These are phyloP conservation scores for Calvatia gigantea DNA, from an alignment of 768 basidiomycete species.

Conservation along the genomic window DNA sequence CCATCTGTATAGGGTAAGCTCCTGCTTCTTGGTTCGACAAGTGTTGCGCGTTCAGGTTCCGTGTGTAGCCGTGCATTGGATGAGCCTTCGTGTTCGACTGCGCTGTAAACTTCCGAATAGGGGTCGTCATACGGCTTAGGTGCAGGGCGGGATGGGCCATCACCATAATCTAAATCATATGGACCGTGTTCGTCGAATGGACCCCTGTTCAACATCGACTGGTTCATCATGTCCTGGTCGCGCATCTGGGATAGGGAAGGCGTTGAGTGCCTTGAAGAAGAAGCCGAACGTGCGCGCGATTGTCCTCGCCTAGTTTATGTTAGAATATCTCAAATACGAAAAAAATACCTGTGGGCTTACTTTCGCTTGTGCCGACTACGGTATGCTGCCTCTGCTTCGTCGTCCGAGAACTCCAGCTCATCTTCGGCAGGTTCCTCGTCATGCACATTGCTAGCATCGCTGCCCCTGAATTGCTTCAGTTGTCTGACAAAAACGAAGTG, in stretches of 20 bases:
- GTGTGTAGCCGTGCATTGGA: not conserved
- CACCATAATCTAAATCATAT: constrained; percentile 62
- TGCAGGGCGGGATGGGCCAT: constrained; percentile 57
- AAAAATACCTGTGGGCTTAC: constrained; percentile 32
- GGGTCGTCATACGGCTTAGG: constrained; percentile 82
- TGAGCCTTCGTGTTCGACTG: constrained; percentile 17
- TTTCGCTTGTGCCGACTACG: constrained; percentile 58
- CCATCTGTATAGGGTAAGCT: not conserved
- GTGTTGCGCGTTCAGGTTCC: not conserved
- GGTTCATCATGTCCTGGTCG: constrained; percentile 51
- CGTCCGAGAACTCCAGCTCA: constrained; percentile 93
- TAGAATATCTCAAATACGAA: constrained; percentile 4
- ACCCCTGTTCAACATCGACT: constrained; percentile 43
- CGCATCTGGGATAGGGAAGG: constrained; percentile 51
- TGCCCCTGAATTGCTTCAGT: constrained; percentile 72
- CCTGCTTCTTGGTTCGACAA: not conserved
- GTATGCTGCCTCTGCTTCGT: constrained; percentile 82
- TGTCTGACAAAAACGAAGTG: constrained; percentile 79
- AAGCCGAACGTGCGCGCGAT: constrained; percentile 44
- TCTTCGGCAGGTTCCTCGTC: constrained; percentile 92
- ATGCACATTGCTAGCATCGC: constrained; percentile 91
- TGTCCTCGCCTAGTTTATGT: constrained; percentile 44
- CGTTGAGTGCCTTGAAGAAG: constrained; percentile 53
- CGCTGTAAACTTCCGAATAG: constrained; percentile 49
- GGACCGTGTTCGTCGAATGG: constrained; percentile 66